phyloP scores from a whole-genome alignment of 2,329 filamentous ascomycete species.

The Colletotrichum acutatum region DNA sequence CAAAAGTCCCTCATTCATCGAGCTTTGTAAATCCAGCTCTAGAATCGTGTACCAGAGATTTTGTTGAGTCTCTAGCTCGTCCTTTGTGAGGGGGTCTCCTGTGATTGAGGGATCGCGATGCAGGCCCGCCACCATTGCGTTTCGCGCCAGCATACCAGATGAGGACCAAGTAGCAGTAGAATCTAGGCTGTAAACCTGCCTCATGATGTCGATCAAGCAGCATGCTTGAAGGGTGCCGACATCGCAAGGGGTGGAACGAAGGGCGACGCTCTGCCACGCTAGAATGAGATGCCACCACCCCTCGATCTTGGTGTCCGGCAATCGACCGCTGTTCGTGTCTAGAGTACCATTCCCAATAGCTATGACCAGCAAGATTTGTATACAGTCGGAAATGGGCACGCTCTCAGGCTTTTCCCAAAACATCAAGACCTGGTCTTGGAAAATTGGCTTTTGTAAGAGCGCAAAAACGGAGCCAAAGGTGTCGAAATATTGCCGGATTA shows the following conservation, averaged over 20 bases:
- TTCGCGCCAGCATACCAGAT: background rate
- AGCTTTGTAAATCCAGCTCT: background rate
- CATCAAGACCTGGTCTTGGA: constrained; percentile 58
- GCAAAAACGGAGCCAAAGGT: background rate
- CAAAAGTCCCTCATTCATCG: background rate
- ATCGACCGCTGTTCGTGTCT: constrained; percentile 65
- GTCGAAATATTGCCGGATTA: constrained; percentile 52
- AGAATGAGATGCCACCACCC: constrained; percentile 67
- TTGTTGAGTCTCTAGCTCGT: background rate
- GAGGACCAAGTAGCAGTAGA: background rate
- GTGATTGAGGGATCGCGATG: background rate
- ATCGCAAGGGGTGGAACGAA: background rate
- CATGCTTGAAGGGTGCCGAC: background rate
- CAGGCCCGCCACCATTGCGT: background rate
- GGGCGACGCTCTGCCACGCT: constrained; percentile 66
- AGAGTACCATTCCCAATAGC: constrained; percentile 53
- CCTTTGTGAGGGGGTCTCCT: background rate
- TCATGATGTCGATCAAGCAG: background rate
- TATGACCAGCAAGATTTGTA: constrained; percentile 47
- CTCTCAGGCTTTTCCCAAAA: constrained; percentile 55
- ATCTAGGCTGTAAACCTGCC: background rate
- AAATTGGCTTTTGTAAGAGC: constrained; percentile 35
- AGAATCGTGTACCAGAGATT: background rate
- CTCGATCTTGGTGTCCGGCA: constrained; percentile 62
- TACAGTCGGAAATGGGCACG: constrained; percentile 63